Conservation (phyloP, 352 stramenopile species). For the Pythium coloratum region DNA sequence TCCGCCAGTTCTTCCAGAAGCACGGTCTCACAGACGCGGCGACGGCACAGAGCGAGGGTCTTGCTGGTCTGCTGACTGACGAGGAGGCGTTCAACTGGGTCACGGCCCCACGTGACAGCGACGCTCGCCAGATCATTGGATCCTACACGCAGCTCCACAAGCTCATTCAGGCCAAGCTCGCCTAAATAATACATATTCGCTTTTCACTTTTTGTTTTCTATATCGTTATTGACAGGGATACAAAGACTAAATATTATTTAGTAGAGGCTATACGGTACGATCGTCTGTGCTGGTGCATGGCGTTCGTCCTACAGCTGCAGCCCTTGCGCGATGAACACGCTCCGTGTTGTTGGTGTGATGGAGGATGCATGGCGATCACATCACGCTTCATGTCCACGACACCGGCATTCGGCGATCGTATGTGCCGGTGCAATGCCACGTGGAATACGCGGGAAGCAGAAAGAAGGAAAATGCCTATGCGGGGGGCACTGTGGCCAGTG, state of each 20-base stretch:
- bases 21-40: constrained; percentile 26
- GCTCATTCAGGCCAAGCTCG: constrained; percentile 5
- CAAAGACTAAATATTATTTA: not conserved
- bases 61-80: constrained; percentile 1
- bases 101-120: not conserved
- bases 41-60: not conserved
- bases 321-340: not conserved
- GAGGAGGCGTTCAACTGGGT: constrained; percentile 20
- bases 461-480: not conserved
- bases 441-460: not conserved
- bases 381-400: not conserved
- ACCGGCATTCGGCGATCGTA: not conserved
- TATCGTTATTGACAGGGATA: not conserved
- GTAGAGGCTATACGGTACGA: not conserved
- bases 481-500: too few species aligned
- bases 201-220: not conserved
- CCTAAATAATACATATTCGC: not conserved
- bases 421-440: not conserved
- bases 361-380: not conserved
- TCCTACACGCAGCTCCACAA: constrained; percentile 1
- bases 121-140: not conserved
- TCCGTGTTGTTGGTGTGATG: not conserved
- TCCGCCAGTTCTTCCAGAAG: constrained; percentile 78
- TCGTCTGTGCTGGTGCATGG: not conserved
- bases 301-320: not conserved